These are phyloP conservation scores for Pelargonium citronellum DNA, from an alignment of 441 rosid species.

Conservation along the genomic window DNA sequence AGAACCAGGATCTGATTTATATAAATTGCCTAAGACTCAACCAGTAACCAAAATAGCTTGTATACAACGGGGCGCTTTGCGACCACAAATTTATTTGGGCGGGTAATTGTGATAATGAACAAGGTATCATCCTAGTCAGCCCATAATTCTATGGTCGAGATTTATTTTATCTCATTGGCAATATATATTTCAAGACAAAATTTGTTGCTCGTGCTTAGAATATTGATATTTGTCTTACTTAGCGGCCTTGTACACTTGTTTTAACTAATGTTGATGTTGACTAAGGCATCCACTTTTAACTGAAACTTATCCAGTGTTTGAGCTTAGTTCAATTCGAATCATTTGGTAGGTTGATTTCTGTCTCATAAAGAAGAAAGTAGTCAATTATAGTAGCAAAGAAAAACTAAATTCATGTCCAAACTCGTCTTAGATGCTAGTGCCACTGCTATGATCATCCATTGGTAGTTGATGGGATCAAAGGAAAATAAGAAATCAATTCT, in stretches of 20 bases:
- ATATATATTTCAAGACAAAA: too few species aligned
- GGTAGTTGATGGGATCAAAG: background rate
- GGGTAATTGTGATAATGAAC: too few species aligned
- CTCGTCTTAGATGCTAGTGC: background rate
- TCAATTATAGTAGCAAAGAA: background rate
- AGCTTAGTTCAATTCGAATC: background rate
- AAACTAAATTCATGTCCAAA: background rate
- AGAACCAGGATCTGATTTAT: too few species aligned
- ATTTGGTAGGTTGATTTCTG: background rate
- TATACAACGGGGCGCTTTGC: too few species aligned
- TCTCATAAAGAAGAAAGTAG: background rate
- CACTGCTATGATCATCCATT: constrained; percentile 1
- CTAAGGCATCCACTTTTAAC: background rate
- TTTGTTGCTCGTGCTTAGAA: too few species aligned
- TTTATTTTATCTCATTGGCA: too few species aligned
- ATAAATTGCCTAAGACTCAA: too few species aligned
- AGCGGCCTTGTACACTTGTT: background rate
- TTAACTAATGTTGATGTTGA: background rate
- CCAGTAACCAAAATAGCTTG: too few species aligned
- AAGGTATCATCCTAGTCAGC: too few species aligned
- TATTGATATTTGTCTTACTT: too few species aligned
- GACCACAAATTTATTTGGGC: too few species aligned
- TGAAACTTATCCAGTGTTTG: background rate
- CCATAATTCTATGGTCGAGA: too few species aligned
- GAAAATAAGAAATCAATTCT: constrained; percentile 2